Evolutionary conservation across 1,284 basidiomycete genomes (phyloP), one percentile per base, ranked within the genome.

Genomic region (Thelephora terrestris): DNA sequence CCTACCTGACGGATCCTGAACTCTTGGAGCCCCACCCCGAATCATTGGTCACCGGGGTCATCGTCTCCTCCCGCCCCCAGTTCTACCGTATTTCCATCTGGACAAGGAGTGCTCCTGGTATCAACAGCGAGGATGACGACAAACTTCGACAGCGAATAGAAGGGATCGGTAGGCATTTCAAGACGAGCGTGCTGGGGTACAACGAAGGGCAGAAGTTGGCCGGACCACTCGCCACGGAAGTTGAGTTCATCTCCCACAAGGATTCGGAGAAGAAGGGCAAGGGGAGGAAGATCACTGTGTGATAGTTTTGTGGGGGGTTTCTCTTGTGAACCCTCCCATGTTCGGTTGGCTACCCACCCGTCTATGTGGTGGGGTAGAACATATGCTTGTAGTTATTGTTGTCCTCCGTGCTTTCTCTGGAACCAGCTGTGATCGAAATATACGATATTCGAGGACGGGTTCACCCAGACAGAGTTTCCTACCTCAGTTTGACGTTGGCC

Each of bases 1-100:
- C 91, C 6, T 78, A 83, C 46, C 71, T 82, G 35, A 72, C 76
- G n/a, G 63, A 71, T 55, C 64, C 70, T 25, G 78, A 77, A 60
- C 57, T 58, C 54, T 65, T 66, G 42, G 73, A 72, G 27, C 64
- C 68, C 37, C 65, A 74, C 18, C 71, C 75, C 2, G 70, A 76
- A 53, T 85, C 87, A 12, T 75, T 93, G 52, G 29, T 32, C 29
- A 96, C 92, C 0, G 93, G 95, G 49, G 94, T 99, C 44, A 96
- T 99, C 61, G 84, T 98, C 49, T 93, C 90, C 14, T 86, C 90
- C 43, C 85, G 95, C 52, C 90, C 91, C 48, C 90, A 92, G 64
- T 98, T 98, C 67, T 99, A 93, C 73, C 87, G 95, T 47, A 71
- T 99, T 58, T 91, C 91, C 51, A 93, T 99, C 72, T 98, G 95